Percentiles rank a stretch among this genome's conserved stretches.
phyloP scores from a whole-genome alignment of 495 filamentous ascomycete genomes.

The Aeminium ludgeri region DNA sequence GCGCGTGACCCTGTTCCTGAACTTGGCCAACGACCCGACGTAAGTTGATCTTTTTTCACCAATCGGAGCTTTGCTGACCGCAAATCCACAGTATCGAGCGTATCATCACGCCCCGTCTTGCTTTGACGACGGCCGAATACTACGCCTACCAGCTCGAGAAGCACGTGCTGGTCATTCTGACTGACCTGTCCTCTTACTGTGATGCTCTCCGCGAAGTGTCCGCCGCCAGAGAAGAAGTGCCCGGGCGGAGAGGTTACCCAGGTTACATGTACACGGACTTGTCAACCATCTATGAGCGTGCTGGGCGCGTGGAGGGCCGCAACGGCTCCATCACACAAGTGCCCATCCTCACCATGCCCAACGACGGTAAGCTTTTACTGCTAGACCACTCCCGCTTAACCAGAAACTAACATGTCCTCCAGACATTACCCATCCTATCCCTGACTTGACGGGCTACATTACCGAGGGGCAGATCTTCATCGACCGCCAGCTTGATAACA shows the following conservation, averaged over 20 bases:
- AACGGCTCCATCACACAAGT: conserved; percentile 99
- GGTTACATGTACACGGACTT: conserved; percentile 99
- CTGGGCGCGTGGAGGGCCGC: conserved; percentile 91
- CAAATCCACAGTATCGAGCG: conserved; percentile 66
- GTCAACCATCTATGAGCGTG: conserved; percentile 98
- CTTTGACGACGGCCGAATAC: conserved; percentile 97
- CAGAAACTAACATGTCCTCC: conserved; percentile 10
- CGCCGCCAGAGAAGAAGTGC: conserved; percentile 95
- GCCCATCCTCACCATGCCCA: conserved; percentile 97
- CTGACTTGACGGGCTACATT: conserved; percentile 96
- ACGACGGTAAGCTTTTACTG: conserved; percentile 50
- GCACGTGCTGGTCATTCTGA: conserved; percentile 96
- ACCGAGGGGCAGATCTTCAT: conserved; percentile 98
- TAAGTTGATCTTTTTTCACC: conserved; percentile 29
- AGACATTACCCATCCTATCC: conserved; percentile 99
- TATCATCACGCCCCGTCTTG: conserved; percentile 98
- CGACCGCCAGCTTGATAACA: conserved; percentile 87
- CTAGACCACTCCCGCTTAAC: neutral
- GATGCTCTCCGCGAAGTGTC: conserved; percentile 97
- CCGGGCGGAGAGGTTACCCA: conserved; percentile 96
- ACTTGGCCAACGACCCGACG: conserved; percentile 98
- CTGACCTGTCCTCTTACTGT: conserved; percentile 94
- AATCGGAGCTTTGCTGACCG: neutral
- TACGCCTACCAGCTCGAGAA: conserved; percentile 99
- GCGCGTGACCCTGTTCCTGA: conserved; percentile 91